phyloP scores from a whole-genome alignment of 2,329 filamentous ascomycete genomes.

The Septoria linicola region DNA sequence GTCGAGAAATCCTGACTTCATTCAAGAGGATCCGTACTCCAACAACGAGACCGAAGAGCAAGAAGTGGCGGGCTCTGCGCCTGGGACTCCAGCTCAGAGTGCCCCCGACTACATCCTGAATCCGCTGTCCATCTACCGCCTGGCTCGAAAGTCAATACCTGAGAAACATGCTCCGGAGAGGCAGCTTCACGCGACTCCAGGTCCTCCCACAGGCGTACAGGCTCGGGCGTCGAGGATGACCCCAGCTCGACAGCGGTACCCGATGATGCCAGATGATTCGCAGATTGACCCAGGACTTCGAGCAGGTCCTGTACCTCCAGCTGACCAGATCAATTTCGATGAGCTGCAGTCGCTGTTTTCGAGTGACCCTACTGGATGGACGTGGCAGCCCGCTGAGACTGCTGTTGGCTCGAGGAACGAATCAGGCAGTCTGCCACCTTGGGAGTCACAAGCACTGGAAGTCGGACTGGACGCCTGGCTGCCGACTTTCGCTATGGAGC shows the following conservation, averaged over 20 bases:
- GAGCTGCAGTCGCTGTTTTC: constrained; percentile 29
- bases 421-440: constrained; percentile 27
- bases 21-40: constrained; percentile 29
- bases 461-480: constrained; percentile 30
- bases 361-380: constrained; percentile 30
- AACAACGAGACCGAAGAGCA: constrained; percentile 24
- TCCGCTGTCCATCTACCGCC: constrained; percentile 28
- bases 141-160: constrained; percentile 28
- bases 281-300: constrained; percentile 18
- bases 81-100: constrained; percentile 28
- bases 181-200: constrained; percentile 14
- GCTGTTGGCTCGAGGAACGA: constrained; percentile 27
- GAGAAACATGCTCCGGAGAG: constrained; percentile 30
- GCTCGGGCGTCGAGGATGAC: not conserved
- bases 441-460: constrained; percentile 28
- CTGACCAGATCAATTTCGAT: constrained; percentile 29
- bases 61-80: constrained; percentile 17
- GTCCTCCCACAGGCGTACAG: not conserved
- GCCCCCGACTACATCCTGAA: constrained; percentile 30
- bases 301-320: constrained; percentile 1
- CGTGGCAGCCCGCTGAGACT: constrained; percentile 32
- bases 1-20: constrained; percentile 21
- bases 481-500: constrained; percentile 24
- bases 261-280: constrained; percentile 16
- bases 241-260: constrained; percentile 11